Percentiles rank a stretch among this genome's conserved stretches.
Conservation (phyloP, 495 filamentous ascomycete species). For the Trypethelium eluteriae region DNA sequence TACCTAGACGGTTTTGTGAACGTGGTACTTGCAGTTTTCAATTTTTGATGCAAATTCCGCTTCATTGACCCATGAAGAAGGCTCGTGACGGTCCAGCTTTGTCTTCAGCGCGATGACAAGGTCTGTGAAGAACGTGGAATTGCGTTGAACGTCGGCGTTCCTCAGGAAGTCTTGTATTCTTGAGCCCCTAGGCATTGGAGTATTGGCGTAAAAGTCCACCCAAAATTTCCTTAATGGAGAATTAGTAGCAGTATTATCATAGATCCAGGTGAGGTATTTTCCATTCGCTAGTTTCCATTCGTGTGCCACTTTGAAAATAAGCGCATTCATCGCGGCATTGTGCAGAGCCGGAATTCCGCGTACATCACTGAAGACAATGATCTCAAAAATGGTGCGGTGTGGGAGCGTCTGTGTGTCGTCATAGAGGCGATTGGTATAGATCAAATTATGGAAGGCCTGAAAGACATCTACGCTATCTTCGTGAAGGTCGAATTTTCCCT, state of each 20-base stretch:
- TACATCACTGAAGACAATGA: constrained; percentile 19
- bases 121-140: not conserved
- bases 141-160: not conserved
- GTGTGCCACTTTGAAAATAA: not conserved
- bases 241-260: not conserved
- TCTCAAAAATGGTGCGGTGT: not conserved
- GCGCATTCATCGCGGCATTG: constrained; percentile 11
- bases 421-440: constrained; percentile 13
- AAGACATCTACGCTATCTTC: constrained; percentile 14
- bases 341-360: constrained; percentile 16
- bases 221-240: not conserved
- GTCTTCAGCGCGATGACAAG: not conserved
- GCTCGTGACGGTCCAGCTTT: not conserved
- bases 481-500: constrained; percentile 9
- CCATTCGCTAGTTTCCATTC: not conserved
- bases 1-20: not conserved
- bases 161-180: not conserved
- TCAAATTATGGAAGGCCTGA: constrained; percentile 14
- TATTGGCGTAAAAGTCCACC: not conserved
- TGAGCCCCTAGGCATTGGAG: not conserved
- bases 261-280: not conserved
- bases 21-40: not conserved
- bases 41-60: not conserved
- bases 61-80: not conserved
- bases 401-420: not conserved